phyloP scores from a whole-genome alignment of 2,329 filamentous ascomycete species.

The Neonectria magnoliae region DNA sequence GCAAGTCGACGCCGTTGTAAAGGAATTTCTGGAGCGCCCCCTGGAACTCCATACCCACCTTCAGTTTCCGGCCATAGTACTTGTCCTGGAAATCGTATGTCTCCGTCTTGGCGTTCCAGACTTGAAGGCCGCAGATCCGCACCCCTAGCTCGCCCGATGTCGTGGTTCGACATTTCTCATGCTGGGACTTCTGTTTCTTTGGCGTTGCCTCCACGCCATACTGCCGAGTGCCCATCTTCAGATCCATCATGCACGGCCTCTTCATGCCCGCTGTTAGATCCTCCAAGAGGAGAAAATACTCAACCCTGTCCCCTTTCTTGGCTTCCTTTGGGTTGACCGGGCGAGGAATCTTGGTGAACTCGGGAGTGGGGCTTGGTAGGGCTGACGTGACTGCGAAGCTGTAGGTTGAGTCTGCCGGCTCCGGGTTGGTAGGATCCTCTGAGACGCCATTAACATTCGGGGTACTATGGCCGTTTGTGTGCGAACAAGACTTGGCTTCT shows the following conservation, averaged over 20 bases:
- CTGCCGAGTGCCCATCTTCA: constrained; percentile 98
- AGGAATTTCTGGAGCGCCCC: constrained; percentile 88
- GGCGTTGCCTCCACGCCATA: constrained; percentile 92
- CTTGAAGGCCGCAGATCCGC: constrained; percentile 93
- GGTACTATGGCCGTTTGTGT: constrained; percentile 13
- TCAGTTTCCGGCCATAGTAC: constrained; percentile 90
- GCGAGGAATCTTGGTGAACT: constrained; percentile 59
- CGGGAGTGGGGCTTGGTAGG: constrained; percentile 49
- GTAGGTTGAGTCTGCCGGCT: constrained; percentile 50
- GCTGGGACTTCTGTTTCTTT: constrained; percentile 93
- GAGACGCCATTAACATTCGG: constrained; percentile 26
- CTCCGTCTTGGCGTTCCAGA: constrained; percentile 88
- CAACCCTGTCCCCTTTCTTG: constrained; percentile 75
- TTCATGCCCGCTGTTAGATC: constrained; percentile 98
- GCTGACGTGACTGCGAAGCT: constrained; percentile 46
- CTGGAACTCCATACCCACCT: constrained; percentile 89
- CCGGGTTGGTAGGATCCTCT: constrained; percentile 15
- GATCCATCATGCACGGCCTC: constrained; percentile 92
- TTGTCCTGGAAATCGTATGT: constrained; percentile 97
- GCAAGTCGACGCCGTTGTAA: constrained; percentile 85
- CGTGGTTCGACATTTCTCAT: constrained; percentile 90
- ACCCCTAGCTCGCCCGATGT: constrained; percentile 93
- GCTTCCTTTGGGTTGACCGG: constrained; percentile 83
- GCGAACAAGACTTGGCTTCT: neutral
- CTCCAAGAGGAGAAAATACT: constrained; percentile 93